These are phyloP conservation scores for Mycena pura DNA, from an alignment of 768 basidiomycete genomes.

Conservation along the genomic window DNA sequence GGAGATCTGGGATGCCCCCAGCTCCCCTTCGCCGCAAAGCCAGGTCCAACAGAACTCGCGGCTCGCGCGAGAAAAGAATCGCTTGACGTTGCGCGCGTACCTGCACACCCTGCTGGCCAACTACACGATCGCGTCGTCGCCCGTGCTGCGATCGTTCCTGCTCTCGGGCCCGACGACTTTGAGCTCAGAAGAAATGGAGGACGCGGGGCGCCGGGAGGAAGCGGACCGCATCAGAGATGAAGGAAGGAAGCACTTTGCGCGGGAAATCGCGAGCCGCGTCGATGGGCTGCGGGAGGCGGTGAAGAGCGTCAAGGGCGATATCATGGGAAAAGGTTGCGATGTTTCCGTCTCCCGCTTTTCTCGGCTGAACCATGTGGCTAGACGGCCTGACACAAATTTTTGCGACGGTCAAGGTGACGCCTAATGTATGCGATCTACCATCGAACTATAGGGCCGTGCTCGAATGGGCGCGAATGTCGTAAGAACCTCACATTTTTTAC, in stretches of 20 bases:
- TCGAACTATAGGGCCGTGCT: conserved; percentile 86
- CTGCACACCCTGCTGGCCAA: conserved; percentile 80
- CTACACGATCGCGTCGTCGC: conserved; percentile 79
- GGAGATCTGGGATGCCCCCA: conserved; percentile 25
- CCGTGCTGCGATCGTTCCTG: conserved; percentile 87
- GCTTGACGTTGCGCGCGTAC: conserved; percentile 92
- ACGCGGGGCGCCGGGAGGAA: conserved; percentile 82
- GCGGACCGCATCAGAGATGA: conserved; percentile 89
- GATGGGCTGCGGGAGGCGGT: conserved; percentile 86
- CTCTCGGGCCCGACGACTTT: conserved; percentile 76
- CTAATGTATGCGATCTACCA: conserved; percentile 79
- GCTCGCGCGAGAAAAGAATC: conserved; percentile 91
- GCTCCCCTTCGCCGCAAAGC: conserved; percentile 29
- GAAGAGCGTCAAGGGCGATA: conserved; percentile 88
- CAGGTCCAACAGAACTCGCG: conserved; percentile 48
- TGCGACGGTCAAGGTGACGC: conserved; percentile 81
- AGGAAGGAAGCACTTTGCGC: conserved; percentile 82
- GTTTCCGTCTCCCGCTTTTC: not conserved
- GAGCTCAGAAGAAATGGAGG: conserved; percentile 75
- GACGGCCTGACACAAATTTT: conserved; percentile 93
- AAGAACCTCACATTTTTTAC: conserved; percentile 39
- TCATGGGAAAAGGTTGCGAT: conserved; percentile 79
- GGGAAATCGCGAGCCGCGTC: conserved; percentile 86
- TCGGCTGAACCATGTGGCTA: conserved; percentile 34
- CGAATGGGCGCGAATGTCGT: conserved; percentile 99